phyloP scores from a whole-genome alignment of 108 stramenopile genomes.

The Cyclostephanos invisitatus region DNA sequence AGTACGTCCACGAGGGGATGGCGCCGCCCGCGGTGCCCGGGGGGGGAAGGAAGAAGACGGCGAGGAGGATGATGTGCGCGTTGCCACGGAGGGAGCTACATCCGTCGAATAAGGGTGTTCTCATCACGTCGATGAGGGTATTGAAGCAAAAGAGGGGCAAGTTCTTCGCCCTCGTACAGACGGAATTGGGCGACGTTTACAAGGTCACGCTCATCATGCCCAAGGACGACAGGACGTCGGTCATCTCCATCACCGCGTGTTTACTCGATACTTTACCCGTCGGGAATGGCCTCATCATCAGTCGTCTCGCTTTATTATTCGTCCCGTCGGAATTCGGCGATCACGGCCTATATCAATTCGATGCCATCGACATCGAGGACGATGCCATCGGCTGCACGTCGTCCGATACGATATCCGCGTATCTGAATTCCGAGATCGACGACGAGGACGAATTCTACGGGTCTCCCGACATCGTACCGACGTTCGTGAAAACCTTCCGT shows the following conservation, averaged over 20 bases:
- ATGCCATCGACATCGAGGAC: constrained; percentile 80
- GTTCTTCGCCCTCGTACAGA: constrained; percentile 94
- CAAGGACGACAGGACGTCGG: constrained; percentile 56
- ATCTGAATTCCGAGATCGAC: constrained; percentile 19
- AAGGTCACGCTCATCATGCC: constrained; percentile 82
- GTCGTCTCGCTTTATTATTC: constrained; percentile 91
- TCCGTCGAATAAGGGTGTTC: constrained; percentile 71
- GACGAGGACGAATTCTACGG: constrained; percentile 40
- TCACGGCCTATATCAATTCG: constrained; percentile 95
- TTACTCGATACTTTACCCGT: constrained; percentile 91
- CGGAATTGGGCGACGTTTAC: constrained; percentile 97
- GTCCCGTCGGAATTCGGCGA: constrained; percentile 94
- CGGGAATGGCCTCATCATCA: constrained; percentile 87
- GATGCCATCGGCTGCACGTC: constrained; percentile 59
- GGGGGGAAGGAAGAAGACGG: neutral
- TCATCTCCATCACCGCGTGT: constrained; percentile 62
- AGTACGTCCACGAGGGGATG: constrained; percentile 89
- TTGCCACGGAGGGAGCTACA: constrained; percentile 84
- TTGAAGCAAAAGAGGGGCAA: constrained; percentile 90
- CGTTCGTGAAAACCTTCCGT: constrained; percentile 72
- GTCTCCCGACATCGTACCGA: constrained; percentile 40
- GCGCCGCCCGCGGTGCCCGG: constrained; percentile 10
- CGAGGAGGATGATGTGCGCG: constrained; percentile 56
- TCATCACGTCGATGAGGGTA: constrained; percentile 81
- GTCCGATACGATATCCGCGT: constrained; percentile 49